phyloP scores from a whole-genome alignment of 352 stramenopile species.

The Phytophthora syringae region DNA sequence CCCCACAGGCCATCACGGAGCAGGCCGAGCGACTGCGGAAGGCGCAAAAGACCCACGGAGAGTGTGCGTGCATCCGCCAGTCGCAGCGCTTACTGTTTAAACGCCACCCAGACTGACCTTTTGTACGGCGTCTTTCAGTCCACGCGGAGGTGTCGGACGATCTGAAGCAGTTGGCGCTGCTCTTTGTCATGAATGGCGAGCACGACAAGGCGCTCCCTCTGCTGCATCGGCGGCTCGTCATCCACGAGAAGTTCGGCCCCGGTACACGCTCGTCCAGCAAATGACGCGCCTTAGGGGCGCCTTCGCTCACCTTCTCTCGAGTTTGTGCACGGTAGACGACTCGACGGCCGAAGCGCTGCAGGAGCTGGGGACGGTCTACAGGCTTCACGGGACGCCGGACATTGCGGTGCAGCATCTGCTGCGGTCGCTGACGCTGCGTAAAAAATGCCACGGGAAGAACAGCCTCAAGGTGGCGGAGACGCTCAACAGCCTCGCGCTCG shows the following conservation, averaged over 20 bases:
- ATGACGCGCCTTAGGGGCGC: not conserved
- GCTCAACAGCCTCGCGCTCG: conserved; percentile 77
- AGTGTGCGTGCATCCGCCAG: conserved; percentile 42
- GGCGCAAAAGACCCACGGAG: conserved; percentile 53
- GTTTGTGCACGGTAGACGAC: conserved; percentile 45
- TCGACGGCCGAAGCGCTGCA: conserved; percentile 69
- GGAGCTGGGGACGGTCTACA: conserved; percentile 73
- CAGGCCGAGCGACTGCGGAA: conserved; percentile 52
- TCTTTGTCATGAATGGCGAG: conserved; percentile 75
- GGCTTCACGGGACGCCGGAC: conserved; percentile 54
- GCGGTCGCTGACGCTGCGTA: conserved; percentile 53
- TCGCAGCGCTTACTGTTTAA: not conserved
- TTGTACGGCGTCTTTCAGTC: conserved; percentile 37
- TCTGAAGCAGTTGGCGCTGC: conserved; percentile 67
- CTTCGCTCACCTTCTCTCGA: not conserved
- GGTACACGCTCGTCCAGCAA: conserved; percentile 35
- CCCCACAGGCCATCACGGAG: conserved; percentile 48
- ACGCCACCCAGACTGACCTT: not conserved
- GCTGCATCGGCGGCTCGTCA: conserved; percentile 80
- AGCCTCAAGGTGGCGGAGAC: conserved; percentile 80
- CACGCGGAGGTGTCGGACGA: conserved; percentile 62
- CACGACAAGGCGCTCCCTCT: conserved; percentile 71
- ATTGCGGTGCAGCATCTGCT: conserved; percentile 69
- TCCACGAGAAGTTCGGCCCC: conserved; percentile 81
- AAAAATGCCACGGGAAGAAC: conserved; percentile 55